Evolutionary conservation across 1,284 basidiomycete genomes (phyloP).

Genomic region (Taiwanofungus camphoratus): DNA sequence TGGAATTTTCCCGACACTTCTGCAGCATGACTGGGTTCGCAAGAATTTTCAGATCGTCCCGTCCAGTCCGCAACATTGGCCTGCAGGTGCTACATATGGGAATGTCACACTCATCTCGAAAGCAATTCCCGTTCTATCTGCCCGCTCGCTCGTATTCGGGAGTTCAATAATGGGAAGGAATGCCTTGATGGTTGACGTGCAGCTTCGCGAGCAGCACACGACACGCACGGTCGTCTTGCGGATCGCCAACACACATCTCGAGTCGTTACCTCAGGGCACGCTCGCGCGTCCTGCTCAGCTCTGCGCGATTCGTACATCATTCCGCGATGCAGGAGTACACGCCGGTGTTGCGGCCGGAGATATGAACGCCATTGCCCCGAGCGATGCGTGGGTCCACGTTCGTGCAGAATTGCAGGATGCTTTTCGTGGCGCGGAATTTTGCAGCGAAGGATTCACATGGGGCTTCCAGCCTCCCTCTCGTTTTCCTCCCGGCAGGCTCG

Average conservation of each 20-base stretch:
- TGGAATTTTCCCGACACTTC: conserved; percentile 39
- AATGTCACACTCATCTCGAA: conserved; percentile 60
- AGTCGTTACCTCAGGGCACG: conserved; percentile 46
- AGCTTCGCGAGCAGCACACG: conserved; percentile 32
- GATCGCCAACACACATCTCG: conserved; percentile 65
- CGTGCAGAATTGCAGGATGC: conserved; percentile 49
- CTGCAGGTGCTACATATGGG: conserved; percentile 41
- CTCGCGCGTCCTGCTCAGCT: conserved; percentile 47
- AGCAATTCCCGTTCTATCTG: conserved; percentile 40
- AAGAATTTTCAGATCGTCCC: conserved; percentile 53
- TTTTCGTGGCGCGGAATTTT: conserved; percentile 32
- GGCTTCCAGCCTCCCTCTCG: conserved; percentile 47
- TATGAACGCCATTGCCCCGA: conserved; percentile 56
- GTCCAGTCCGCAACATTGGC: conserved; percentile 47
- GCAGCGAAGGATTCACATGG: conserved; percentile 54
- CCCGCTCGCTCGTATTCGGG: conserved; percentile 45
- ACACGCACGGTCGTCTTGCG: conserved; percentile 32
- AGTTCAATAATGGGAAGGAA: conserved; percentile 44
- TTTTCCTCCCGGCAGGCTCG: conserved; percentile 48
- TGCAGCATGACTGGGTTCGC: conserved; percentile 55
- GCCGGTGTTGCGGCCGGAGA: conserved; percentile 64
- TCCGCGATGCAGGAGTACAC: conserved; percentile 39
- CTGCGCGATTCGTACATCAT: conserved; percentile 39
- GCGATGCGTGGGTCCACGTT: conserved; percentile 37
- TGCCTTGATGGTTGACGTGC: conserved; percentile 53